Evolutionary conservation across 108 stramenopile genomes (phyloP).

Genomic region (Epipyxis sp.): DNA sequence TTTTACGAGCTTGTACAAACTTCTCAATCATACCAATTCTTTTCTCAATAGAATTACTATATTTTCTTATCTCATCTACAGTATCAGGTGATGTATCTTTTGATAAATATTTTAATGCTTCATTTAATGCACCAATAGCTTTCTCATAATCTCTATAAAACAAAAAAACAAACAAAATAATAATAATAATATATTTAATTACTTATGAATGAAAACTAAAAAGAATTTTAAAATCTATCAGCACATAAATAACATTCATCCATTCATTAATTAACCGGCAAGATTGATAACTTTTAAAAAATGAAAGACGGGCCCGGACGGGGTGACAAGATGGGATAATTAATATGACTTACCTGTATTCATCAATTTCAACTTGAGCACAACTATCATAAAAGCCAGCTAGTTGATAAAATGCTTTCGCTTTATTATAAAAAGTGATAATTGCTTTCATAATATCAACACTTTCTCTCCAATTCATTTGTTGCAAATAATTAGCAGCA

Average conservation of each 20-base stretch:
- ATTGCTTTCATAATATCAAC: slow-evolving; percentile 63
- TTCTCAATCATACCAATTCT: slow-evolving; percentile 4
- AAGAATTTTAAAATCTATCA: too few species aligned
- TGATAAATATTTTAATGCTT: slow-evolving; percentile 52
- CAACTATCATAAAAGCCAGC: slow-evolving; percentile 64
- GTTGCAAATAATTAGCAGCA: slow-evolving; percentile 69
- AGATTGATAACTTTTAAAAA: too few species aligned
- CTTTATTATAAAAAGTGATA: slow-evolving; percentile 66
- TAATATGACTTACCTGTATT: too few species aligned
- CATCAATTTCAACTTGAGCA: slow-evolving; percentile 64
- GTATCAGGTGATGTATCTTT: slow-evolving; percentile 33
- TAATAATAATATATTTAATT: too few species aligned
- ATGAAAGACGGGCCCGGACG: too few species aligned
- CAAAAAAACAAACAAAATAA: too few species aligned
- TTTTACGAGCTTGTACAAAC: slow-evolving; percentile 38
- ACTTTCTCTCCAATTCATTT: slow-evolving; percentile 58
- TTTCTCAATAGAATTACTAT: not conserved
- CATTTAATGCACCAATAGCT: slow-evolving; percentile 59
- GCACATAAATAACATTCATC: too few species aligned
- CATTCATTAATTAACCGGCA: too few species aligned
- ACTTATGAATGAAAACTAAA: too few species aligned
- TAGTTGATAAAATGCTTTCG: slow-evolving; percentile 59
- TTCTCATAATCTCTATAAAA: slow-evolving; percentile 65
- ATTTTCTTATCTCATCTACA: not conserved
- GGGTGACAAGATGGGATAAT: too few species aligned